Evolutionary conservation across 768 basidiomycete species (phyloP).

Genomic region (Gloeopeniophorella convolvens): DNA sequence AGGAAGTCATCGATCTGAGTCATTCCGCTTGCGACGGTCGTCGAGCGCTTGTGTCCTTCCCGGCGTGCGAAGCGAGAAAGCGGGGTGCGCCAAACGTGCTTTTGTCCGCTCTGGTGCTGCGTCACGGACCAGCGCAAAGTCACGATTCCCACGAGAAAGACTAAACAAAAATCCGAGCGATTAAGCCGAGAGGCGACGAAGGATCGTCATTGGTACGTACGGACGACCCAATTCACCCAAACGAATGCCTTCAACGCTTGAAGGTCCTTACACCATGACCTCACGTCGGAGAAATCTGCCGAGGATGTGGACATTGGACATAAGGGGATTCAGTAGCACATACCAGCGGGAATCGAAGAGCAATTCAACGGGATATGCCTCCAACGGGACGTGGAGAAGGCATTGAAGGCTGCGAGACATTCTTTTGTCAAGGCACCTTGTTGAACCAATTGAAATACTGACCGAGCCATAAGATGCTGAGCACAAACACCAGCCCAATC

Average conservation of each 20-base stretch:
- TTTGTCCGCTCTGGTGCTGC: constrained; percentile 40
- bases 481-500: constrained; percentile 38
- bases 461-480: constrained; percentile 54
- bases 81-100: constrained; percentile 45
- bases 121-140: constrained; percentile 40
- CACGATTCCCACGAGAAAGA: constrained; percentile 36
- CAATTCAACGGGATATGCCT: constrained; percentile 41
- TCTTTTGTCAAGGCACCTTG: neutral
- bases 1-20: neutral
- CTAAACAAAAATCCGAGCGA: constrained; percentile 25
- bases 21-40: neutral
- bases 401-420: constrained; percentile 40
- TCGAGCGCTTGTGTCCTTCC: neutral
- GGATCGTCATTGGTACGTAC: constrained; percentile 31
- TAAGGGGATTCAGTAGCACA: constrained; percentile 4
- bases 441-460: constrained; percentile 14
- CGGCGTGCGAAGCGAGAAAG: constrained; percentile 44
- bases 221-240: constrained; percentile 50
- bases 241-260: constrained; percentile 51
- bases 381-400: constrained; percentile 58
- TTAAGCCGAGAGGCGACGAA: neutral
- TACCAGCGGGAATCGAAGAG: constrained; percentile 41
- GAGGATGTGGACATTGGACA: neutral
- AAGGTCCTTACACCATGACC: constrained; percentile 47
- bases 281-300: constrained; percentile 37